Evolutionary conservation across 2,329 filamentous ascomycete species (phyloP).

Genomic region (Polytolypa hystricis): DNA sequence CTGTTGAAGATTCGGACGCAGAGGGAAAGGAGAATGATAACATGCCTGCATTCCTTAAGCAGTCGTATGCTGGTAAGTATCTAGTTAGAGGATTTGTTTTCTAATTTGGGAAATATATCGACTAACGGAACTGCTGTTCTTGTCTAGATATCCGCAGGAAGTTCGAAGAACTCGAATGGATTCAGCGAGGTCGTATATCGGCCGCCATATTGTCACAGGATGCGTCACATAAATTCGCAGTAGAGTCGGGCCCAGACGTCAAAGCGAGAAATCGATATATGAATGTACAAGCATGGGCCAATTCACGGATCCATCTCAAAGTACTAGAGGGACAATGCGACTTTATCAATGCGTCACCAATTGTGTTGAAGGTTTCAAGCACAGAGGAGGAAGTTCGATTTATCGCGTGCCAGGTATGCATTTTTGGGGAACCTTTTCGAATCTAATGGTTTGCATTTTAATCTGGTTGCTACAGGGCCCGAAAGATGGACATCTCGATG

Average conservation of each 20-base stretch:
- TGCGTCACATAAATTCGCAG: conserved; percentile 45
- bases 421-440: neutral
- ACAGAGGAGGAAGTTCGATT: conserved; percentile 47
- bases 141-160: conserved; percentile 45
- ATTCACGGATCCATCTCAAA: conserved; percentile 69
- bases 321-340: conserved; percentile 64
- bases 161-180: conserved; percentile 52
- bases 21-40: conserved; percentile 16
- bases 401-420: conserved; percentile 71
- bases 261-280: conserved; percentile 67
- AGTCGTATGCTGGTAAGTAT: conserved; percentile 27
- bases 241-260: conserved; percentile 46
- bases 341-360: conserved; percentile 74
- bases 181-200: conserved; percentile 44
- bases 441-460: conserved; percentile 1
- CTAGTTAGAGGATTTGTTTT: neutral
- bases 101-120: neutral
- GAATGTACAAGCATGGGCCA: conserved; percentile 83
- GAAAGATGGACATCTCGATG: conserved; percentile 60
- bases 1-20: conserved; percentile 11
- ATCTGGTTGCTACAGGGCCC: conserved; percentile 59
- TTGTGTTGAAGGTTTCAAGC: conserved; percentile 44
- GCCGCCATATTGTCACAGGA: conserved; percentile 36
- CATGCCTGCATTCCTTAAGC: conserved; percentile 29
- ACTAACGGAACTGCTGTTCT: conserved; percentile 7